These are phyloP conservation scores for Fusarium sp. DNA, from an alignment of 2,329 filamentous ascomycete species.

Conservation along the genomic window DNA sequence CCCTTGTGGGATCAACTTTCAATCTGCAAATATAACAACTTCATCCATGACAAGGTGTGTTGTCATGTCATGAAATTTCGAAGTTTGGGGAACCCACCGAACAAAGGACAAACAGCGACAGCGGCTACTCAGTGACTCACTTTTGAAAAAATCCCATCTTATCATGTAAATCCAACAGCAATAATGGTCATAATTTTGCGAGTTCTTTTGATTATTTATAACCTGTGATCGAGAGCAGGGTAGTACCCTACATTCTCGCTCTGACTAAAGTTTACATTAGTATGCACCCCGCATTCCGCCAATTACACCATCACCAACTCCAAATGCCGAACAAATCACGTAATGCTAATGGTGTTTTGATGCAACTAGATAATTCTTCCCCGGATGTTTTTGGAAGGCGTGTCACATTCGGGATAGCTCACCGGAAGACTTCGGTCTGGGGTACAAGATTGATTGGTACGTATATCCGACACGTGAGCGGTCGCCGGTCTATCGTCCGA, in stretches of 20 bases:
- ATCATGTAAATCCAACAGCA: background rate
- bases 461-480: slow-evolving; percentile 32
- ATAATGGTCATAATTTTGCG: background rate
- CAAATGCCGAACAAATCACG: slow-evolving; percentile 10
- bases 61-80: background rate
- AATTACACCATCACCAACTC: background rate
- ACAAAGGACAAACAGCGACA: background rate
- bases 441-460: slow-evolving; percentile 5
- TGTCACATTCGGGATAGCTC: slow-evolving; percentile 10
- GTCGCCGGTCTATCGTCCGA: slow-evolving; percentile 22
- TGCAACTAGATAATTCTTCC: slow-evolving; percentile 22
- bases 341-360: slow-evolving; percentile 18
- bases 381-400: slow-evolving; percentile 32
- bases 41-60: too few relatives aligned
- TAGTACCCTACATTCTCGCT: background rate
- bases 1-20: too few relatives aligned
- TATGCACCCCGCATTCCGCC: background rate
- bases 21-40: too few relatives aligned
- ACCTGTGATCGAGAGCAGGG: background rate
- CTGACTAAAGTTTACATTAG: slow-evolving; percentile 21
- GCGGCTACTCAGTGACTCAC: too few relatives aligned
- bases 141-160: too few relatives aligned
- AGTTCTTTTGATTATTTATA: background rate
- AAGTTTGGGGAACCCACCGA: too few relatives aligned
- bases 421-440: slow-evolving; percentile 32